A percentile compares a stretch with the other conserved stretches of the same genome.
Evolutionary conservation across 73 alveolate genomes (phyloP).

Genomic region (Paramecium primaurelia): DNA sequence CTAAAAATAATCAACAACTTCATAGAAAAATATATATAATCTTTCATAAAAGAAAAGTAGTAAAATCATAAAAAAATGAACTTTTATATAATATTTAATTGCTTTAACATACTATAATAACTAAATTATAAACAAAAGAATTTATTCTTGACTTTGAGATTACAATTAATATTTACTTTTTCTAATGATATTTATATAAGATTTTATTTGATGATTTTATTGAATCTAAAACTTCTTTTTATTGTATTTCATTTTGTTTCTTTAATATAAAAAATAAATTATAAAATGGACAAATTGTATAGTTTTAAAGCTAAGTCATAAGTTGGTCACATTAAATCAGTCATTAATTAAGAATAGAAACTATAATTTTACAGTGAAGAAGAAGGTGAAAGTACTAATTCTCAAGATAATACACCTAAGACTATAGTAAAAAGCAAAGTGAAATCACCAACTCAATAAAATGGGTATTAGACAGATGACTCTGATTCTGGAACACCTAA

Average conservation of each 20-base stretch:
- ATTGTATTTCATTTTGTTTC: neutral
- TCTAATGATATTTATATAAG: neutral
- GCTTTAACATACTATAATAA: neutral
- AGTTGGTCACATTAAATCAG: constrained; percentile 14
- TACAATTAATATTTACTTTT: neutral
- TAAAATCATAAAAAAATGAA: neutral
- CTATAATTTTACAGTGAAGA: constrained; percentile 27
- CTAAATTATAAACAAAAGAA: neutral
- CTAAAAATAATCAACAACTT: neutral
- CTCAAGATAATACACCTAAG: neutral
- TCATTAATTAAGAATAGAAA: constrained; percentile 7
- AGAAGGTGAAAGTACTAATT: constrained; percentile 27
- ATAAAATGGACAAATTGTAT: constrained; percentile 44
- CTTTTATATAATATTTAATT: neutral
- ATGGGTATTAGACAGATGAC: constrained; percentile 47
- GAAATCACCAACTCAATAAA: neutral
- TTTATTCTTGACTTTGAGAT: neutral
- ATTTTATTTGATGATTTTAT: neutral
- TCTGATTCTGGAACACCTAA: constrained; percentile 39
- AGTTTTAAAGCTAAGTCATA: constrained; percentile 27
- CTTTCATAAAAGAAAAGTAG: neutral
- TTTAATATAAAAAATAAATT: neutral
- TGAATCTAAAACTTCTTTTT: neutral
- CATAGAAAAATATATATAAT: neutral
- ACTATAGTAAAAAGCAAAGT: neutral